Base-by-base conservation (phyloP, 345 rosid genomes). In the Clarkia xantiana region DNA sequence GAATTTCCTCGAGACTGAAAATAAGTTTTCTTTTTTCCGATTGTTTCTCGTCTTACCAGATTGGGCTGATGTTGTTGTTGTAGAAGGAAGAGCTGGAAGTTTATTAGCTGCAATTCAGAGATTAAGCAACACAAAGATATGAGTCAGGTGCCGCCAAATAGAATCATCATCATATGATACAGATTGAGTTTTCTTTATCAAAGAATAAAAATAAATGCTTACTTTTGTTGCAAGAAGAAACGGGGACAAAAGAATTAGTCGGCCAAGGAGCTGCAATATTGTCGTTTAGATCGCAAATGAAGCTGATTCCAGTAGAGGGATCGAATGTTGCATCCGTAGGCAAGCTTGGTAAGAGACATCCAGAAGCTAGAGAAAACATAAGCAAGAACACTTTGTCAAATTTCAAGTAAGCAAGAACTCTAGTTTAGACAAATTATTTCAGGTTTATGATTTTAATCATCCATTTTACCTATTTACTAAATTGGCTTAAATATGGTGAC, bases 221-320 rank as follows among this genome's bases (percentile, higher is more conserved):
- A 78, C 84, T 68, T 75, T 70, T 71, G 45, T 72, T 78, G 70
- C 84, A 78, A 11, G 74, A 65, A 42, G 75, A 58, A 11, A 65
- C 51, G 16, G 65, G 51, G 53, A 62, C 5, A 16, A 52, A 57
- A 40, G 78, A 67, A 15, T 61, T 47, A 0, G 77, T 63, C 0
- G 84, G 80, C 80, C 80, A 74, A 10, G 70, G 76, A 22, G 80
- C 84, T 52, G 71, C 73, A 58, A 78, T 74, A 61, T 71, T 72
- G 59, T 78, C 84, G 41, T 77, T 77, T 40, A 77, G 71, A 71
- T 77, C 83, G 45, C 83, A 77, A 20, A 77, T 71, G 63, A 77
- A 74, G 73, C 80, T 64, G 16, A 77, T 54, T 58, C 77, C 83
- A 0, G 83, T 63, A 56, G 55, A 45, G 56, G 58, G 52, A 48